Evolutionary conservation across 108 stramenopile genomes (phyloP), one percentile per base, ranked within the genome.

Genomic region (Seminavis robusta): DNA sequence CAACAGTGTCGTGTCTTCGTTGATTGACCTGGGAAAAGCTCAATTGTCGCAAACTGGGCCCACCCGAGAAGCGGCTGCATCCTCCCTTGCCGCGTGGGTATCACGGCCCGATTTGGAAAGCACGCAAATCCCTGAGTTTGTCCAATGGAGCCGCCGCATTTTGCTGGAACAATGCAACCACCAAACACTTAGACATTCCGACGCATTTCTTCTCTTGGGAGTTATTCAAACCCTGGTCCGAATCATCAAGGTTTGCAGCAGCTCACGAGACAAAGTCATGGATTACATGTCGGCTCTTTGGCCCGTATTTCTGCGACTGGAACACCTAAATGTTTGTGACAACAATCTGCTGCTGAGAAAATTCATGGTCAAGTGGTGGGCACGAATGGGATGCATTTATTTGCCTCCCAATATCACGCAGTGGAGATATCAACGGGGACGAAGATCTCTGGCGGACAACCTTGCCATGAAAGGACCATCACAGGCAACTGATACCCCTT

Each of bases 351-450:
- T 90, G n/a, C 45, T 94, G 15, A 64, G 93, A 47, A 92, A 94
- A 53, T 62, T 88, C 25, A 50, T 98, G 24, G 78, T 92, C 30
- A 99, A 99, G 64, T 81, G 97, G 44, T 88, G 95, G 71, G 90
- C 94, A 36, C 64, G 99, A 34, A 61, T 91, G 17, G 97, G 94
- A 10, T 76, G 84, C 41, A 70, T 87, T 0, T 89, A 90, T 63
- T 52, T 99, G 55, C 97, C 97, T 8, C 97, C 97, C 5, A 68
- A 88, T 24, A 63, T 97, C 15, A 95, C 92, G 1, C 19, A 71
- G 1, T 99, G 99, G 99, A 69, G 99, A 52, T 99, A 98, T 71
- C 86, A 86, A 53, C 81, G 97, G 4, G 92, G 92, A 16, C 79
- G 83, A 38, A 64, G 99, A 36, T 84, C 84, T 0, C 67, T 99